phyloP scores from a whole-genome alignment of 331 rosid genomes.

The Acacia concinna region DNA sequence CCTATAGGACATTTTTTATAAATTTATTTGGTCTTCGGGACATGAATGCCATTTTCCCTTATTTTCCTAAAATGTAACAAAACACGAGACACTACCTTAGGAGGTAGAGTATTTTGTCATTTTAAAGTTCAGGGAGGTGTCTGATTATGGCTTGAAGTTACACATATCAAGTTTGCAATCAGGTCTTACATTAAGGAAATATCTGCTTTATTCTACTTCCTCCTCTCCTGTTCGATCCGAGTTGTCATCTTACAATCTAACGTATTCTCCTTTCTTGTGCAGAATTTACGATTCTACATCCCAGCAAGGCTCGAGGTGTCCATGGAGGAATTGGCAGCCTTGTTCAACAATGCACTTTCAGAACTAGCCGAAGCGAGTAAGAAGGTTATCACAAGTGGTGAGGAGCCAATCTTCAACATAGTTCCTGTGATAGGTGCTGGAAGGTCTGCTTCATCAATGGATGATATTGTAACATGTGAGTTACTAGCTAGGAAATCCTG shows the following conservation, averaged over 20 bases:
- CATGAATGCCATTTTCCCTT: too few species aligned
- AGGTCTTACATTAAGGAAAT: neutral
- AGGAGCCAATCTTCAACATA: constrained; percentile 75
- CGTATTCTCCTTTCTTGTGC: constrained; percentile 33
- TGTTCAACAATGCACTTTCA: constrained; percentile 52
- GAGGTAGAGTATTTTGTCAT: neutral
- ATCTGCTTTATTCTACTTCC: neutral
- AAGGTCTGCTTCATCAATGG: constrained; percentile 58
- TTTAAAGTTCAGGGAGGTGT: neutral
- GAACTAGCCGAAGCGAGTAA: constrained; percentile 56
- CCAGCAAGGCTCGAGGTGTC: constrained; percentile 57
- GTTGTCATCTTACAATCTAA: constrained; percentile 3
- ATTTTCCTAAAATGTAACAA: neutral
- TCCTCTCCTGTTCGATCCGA: neutral
- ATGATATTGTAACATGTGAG: constrained; percentile 74
- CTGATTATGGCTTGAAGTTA: neutral
- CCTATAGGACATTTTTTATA: too few species aligned
- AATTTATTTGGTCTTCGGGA: too few species aligned
- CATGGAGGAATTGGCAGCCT: constrained; percentile 46
- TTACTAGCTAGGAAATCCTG: constrained; percentile 63
- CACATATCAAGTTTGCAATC: neutral
- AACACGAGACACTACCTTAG: neutral
- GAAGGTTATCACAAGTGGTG: constrained; percentile 29
- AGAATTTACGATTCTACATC: constrained; percentile 80
- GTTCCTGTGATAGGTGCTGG: constrained; percentile 86